Conservation (phyloP, 2,329 filamentous ascomycete species). For the Massarina eburnea region DNA sequence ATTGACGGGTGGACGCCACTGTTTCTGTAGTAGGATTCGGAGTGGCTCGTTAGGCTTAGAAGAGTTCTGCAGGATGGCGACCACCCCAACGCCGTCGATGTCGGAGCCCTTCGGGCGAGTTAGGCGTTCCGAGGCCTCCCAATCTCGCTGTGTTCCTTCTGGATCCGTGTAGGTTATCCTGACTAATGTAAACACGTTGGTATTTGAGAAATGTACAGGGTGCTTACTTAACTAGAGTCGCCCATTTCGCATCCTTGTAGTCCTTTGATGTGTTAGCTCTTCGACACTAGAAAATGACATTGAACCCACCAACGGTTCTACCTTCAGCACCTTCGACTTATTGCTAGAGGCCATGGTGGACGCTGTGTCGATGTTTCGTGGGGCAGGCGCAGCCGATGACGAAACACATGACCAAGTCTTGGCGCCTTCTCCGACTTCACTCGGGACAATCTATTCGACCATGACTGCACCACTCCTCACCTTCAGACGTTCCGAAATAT, state of each 20-base stretch:
- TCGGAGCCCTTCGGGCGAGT: conserved; percentile 63
- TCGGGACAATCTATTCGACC: not conserved
- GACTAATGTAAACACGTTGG: conserved; percentile 4
- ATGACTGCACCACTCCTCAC: not conserved
- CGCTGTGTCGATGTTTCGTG: not conserved
- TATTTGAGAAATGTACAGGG: not conserved
- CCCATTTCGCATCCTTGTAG: conserved; percentile 45
- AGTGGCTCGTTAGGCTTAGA: conserved; percentile 31
- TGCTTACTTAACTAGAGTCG: conserved; percentile 41
- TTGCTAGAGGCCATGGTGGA: conserved; percentile 21
- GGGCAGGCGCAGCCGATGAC: conserved; percentile 11
- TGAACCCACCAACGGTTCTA: conserved; percentile 35
- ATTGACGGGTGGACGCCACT: conserved; percentile 63
- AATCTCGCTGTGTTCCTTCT: conserved; percentile 60
- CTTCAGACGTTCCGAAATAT: not conserved
- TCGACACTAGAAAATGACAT: conserved; percentile 1
- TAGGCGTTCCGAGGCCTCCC: conserved; percentile 73
- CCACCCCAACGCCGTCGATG: conserved; percentile 73
- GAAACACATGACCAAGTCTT: conserved; percentile 12
- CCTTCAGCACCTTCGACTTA: conserved; percentile 38
- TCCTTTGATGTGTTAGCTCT: conserved; percentile 28
- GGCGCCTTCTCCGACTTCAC: conserved; percentile 1
- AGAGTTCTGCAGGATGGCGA: conserved; percentile 61
- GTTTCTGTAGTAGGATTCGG: conserved; percentile 46
- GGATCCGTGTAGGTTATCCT: conserved; percentile 63